Percentiles rank a stretch among this genome's conserved stretches.
These are phyloP conservation scores for Trichoderma arundinaceum DNA, from an alignment of 2,329 filamentous ascomycete species.

Conservation along the genomic window DNA sequence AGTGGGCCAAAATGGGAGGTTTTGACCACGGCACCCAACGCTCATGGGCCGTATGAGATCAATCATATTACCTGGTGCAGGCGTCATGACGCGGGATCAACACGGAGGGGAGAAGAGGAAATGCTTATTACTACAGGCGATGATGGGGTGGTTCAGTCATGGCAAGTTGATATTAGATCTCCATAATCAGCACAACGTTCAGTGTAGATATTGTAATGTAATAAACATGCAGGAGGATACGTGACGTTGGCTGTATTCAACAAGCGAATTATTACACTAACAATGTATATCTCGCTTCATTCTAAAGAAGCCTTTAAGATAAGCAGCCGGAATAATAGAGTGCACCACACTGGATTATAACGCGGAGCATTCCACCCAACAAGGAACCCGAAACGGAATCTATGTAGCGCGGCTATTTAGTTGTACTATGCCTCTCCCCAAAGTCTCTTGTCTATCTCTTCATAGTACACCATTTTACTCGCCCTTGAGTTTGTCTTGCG, in stretches of 20 bases:
- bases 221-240: neutral
- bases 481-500: conserved; percentile 72
- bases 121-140: conserved; percentile 91
- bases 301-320: conserved; percentile 11
- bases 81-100: conserved; percentile 69
- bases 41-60: conserved; percentile 91
- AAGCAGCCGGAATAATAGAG: conserved; percentile 16
- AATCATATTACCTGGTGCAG: conserved; percentile 91
- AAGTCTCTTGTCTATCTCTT: neutral
- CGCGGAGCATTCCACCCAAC: conserved; percentile 39
- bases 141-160: conserved; percentile 85
- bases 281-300: conserved; percentile 25
- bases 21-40: conserved; percentile 70
- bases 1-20: conserved; percentile 64
- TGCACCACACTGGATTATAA: conserved; percentile 36
- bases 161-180: conserved; percentile 60
- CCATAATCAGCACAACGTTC: neutral
- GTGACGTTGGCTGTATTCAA: conserved; percentile 12
- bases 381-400: conserved; percentile 28
- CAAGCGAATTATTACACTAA: conserved; percentile 15
- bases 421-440: conserved; percentile 1
- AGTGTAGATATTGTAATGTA: neutral
- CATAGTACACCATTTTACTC: conserved; percentile 50
- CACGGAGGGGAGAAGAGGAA: conserved; percentile 69
- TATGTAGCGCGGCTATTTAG: neutral